Evolutionary conservation across 768 basidiomycete species (phyloP), one percentile per base, ranked within the genome.

Genomic region (Amanita rubescens): DNA sequence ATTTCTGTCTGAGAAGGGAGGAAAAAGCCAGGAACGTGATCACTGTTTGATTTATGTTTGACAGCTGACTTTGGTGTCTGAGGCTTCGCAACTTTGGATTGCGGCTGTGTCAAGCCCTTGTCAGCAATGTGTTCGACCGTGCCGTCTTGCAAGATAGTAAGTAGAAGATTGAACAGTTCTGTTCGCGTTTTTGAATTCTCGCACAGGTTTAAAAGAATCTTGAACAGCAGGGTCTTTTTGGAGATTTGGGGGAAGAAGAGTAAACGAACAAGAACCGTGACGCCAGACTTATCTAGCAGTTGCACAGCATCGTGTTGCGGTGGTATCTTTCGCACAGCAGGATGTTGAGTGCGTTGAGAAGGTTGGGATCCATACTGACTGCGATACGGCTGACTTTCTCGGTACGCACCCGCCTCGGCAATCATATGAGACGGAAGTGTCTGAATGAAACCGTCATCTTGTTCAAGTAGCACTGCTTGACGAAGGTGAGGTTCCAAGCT

Each of bases 191-290:
- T 90, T 2, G 82, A 73, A 65, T 99, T 99, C 71, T 98, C 94
- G 71, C 94, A 99, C 7, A 99, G 76, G 65, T 98, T 95, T 58
- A 92, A 85, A 33, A 99, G 82, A 1, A 96, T 85, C 63, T 87
- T 89, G 67, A 92, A 90, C 11, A 99, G 76, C 20, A 89, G 69
- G 46, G 80, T 86, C 71, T 92, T 94, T 70, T 83, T 84, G 55
- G 91, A 74, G 19, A 93, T 85, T 59, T 96, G 91, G 3, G 96
- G 96, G 78, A 93, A 96, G 77, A 99, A 99, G 19, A 99, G 78
- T 7, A 98, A 80, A 49, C 94, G 84, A 38, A 97, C 84, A 15
- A 99, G 82, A 20, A 87, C 85, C 0, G 94, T 90, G 43, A 98
- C 80, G 12, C 93, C 91, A 5, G 80, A 67, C 62, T 90, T 95